Percentiles rank a stretch among this genome's conserved stretches.
Conservation (phyloP, 2,329 filamentous ascomycete genomes). For the Parastagonospora nodorum region DNA sequence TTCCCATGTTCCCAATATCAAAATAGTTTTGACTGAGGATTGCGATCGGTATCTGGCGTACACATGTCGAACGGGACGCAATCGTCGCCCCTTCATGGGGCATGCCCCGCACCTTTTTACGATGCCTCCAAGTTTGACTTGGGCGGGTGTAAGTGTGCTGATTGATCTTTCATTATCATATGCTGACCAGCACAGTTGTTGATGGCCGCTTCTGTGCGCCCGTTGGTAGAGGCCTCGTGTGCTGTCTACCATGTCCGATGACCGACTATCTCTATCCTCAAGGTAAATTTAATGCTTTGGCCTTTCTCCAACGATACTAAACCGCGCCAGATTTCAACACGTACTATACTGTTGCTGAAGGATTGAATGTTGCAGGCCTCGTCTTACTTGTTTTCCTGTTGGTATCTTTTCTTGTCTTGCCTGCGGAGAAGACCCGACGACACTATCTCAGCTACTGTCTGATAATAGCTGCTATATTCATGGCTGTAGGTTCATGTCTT, state of each 20-base stretch:
- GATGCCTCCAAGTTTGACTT: constrained; percentile 64
- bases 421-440: constrained; percentile 84
- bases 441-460: constrained; percentile 94
- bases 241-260: constrained; percentile 89
- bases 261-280: constrained; percentile 74
- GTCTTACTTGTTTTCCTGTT: constrained; percentile 76
- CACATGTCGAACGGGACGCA: constrained; percentile 40
- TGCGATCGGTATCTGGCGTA: constrained; percentile 5
- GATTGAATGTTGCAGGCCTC: constrained; percentile 77
- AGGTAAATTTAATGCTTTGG: constrained; percentile 48
- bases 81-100: constrained; percentile 48
- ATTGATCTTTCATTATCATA: neutral
- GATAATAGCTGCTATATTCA: constrained; percentile 73
- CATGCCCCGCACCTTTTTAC: constrained; percentile 73
- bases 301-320: constrained; percentile 13
- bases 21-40: constrained; percentile 12
- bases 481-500: constrained; percentile 69
- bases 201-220: constrained; percentile 63
- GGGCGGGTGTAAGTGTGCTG: constrained; percentile 67
- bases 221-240: constrained; percentile 59
- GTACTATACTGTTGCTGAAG: constrained; percentile 73
- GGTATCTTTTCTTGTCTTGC: constrained; percentile 77
- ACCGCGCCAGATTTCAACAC: constrained; percentile 53
- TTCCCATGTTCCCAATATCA: constrained; percentile 29
- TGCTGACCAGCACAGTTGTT: constrained; percentile 53